phyloP scores from a whole-genome alignment of 371 early-diverging fungal species.

The Rhizopus microsporus region DNA sequence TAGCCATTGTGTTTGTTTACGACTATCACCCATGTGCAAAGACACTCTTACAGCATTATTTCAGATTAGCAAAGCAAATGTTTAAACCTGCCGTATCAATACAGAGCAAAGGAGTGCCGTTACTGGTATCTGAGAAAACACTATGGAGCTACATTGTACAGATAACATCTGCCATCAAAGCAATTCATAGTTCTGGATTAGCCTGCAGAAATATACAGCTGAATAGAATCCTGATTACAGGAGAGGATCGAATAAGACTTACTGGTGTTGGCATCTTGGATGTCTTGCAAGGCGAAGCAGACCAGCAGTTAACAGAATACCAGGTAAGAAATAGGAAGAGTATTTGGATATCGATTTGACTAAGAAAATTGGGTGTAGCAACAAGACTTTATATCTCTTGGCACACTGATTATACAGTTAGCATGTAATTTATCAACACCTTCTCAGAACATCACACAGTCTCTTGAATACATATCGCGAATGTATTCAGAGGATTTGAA shows the following conservation, averaged over 20 bases:
- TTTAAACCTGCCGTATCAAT: background rate
- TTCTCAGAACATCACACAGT: conserved; percentile 69
- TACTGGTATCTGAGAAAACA: conserved; percentile 55
- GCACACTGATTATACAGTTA: conserved; percentile 76
- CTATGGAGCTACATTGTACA: conserved; percentile 90
- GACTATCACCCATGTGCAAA: conserved; percentile 88
- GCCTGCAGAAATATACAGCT: conserved; percentile 81
- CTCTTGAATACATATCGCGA: conserved; percentile 72
- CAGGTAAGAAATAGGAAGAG: conserved; percentile 34
- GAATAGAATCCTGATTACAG: conserved; percentile 78
- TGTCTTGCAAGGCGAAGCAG: conserved; percentile 72
- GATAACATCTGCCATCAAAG: conserved; percentile 80
- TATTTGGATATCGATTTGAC: background rate
- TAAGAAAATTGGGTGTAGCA: conserved; percentile 51
- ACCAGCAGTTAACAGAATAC: conserved; percentile 61
- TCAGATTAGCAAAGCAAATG: conserved; percentile 28
- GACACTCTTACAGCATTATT: conserved; percentile 70
- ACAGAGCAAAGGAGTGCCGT: background rate
- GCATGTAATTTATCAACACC: conserved; percentile 69
- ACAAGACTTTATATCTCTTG: conserved; percentile 86
- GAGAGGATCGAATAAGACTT: conserved; percentile 80
- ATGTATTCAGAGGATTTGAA: conserved; percentile 79
- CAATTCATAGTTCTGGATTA: conserved; percentile 81
- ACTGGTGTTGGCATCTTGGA: conserved; percentile 85
- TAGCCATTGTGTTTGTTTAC: conserved; percentile 82